Base-by-base conservation (phyloP, 1,284 basidiomycete genomes). In the Coriolopsis trogii region DNA sequence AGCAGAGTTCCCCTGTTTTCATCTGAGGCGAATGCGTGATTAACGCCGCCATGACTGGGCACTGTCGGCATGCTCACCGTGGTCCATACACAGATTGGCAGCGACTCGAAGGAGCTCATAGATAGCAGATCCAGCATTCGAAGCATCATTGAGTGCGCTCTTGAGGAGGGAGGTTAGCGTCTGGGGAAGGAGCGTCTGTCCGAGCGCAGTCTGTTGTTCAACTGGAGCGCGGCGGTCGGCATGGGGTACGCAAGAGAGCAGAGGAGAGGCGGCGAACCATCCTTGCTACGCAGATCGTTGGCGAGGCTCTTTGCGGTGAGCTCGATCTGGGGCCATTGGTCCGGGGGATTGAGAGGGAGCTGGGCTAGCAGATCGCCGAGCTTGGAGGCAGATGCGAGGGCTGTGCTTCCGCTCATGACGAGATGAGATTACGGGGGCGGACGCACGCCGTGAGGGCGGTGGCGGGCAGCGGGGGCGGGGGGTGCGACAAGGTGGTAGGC, bases 71-170 rank as follows among this genome's bases (percentile, higher is more conserved):
- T 16, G 41, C 79, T 62, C 61, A 84, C 91, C 84, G 61, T 92
- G 87, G 63, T 92, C 88, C 71, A 90, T 84, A 67, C 87, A 91
- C 9, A 92, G 69, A 68, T 92, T 92, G 15, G 89, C 89, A 18
- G 81, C 82, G 16, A 91, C 82, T 49, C 89, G 79, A 45, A 93
- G 76, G 24, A 91, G 70, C 65, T 92, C 87, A 53, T 80, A 79
- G 12, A 85, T 72, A 20, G 78, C 77, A 7, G 76, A 61, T 42
- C 79, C 73, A 12, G 84, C 81, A 41, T 76, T 72, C 18, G 75
- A 56, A 10, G 77, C 68, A 38, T 75, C 79, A 51, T 76, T 71
- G 21, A 86, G 72, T 12, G 82, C 79, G 40, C 75, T 69, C 47
- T 76, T 75, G 34, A 90, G 68, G 15, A 91, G 74, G 29, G 81